Conservation (phyloP, 495 filamentous ascomycete species). For the Penicillium turbatum region DNA sequence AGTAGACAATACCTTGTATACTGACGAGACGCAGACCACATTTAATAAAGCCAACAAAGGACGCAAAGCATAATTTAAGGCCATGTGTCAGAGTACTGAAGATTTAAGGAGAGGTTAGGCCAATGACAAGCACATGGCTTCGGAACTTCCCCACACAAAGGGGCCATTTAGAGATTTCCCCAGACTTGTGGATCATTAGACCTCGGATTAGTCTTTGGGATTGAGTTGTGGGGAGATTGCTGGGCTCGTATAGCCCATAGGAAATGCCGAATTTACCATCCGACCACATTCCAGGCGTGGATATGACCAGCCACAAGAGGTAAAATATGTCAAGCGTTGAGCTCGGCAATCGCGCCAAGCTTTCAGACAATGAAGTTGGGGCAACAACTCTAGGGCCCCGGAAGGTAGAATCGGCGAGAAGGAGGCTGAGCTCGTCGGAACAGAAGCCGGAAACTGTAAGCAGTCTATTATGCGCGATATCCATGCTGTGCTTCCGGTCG, state of each 20-base stretch:
- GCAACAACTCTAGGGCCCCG: not conserved
- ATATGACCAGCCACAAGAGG: not conserved
- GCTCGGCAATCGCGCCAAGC: not conserved
- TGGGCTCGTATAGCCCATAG: not conserved
- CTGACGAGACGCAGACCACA: too few species aligned
- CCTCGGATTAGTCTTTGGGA: not conserved
- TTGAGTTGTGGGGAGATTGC: not conserved
- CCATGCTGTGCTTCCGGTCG: too few species aligned
- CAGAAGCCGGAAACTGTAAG: too few species aligned
- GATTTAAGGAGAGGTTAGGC: not conserved
- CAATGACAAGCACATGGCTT: not conserved
- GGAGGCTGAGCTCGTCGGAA: too few species aligned
- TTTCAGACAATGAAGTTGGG: not conserved
- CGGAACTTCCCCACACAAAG: constrained; percentile 2
- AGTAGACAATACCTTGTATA: too few species aligned
- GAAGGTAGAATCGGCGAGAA: too few species aligned
- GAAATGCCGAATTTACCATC: constrained; percentile 14
- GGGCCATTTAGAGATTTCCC: constrained; percentile 3
- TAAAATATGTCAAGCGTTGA: not conserved
- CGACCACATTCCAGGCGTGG: not conserved
- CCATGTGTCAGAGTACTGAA: not conserved
- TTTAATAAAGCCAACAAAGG: too few species aligned
- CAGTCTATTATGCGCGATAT: too few species aligned
- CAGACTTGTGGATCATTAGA: constrained; percentile 7
- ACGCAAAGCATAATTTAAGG: too few species aligned